Base-by-base conservation (phyloP, 345 rosid species). In the Melaleuca quinquenervia region DNA sequence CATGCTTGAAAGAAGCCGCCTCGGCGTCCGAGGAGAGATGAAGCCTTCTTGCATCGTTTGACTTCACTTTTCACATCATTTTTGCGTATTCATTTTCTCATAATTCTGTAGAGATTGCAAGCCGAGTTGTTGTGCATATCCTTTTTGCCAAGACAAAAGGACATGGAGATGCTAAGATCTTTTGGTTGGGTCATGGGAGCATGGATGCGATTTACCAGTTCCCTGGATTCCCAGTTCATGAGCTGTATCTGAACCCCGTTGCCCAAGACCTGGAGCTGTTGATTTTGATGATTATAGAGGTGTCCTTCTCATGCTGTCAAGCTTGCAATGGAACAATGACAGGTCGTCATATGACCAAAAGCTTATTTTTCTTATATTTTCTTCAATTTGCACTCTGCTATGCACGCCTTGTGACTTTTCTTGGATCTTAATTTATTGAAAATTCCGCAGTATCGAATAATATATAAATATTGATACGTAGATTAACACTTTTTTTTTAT, bases 1-100 rank as follows among this genome's bases (percentile, higher is more conserved):
- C 92, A 84, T 95, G 98, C 87, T 89, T 97, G 89, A 94, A 95
- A 90, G 95, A 94, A 53, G 87, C 96, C 58, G 95, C 94, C 22
- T 91, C 94, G n/a, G 91, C 91, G 58, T 86, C 92, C 21, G 88
- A 91, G 27, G 94, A 91, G 83, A 18, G 12, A 32, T 70, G 78
- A 70, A 36, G 3, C 78, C 24, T 4, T 36, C 78, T 36, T 70
- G n/a, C 41, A 3, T 18, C 11, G 8, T 32, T 18, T 32, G 6
- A 6, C 78, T 20, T 70, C 3, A 8, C 48, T 32, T 8, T 70
- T 20, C 8, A 36, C 48, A 32, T 70, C 20, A 18, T 15, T 18
- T 32, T 32, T 70, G 78, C 10, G 20, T 36, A 48, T 32, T 4
- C 36, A 36, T 32, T 8, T 18, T 20, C 8, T 24, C 48, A 70